A percentile compares a stretch with the other conserved stretches of the same genome.
These are phyloP conservation scores for Hanseniaspora gamundiae DNA, from an alignment of 1,139 yeast genomes.

Conservation along the genomic window DNA sequence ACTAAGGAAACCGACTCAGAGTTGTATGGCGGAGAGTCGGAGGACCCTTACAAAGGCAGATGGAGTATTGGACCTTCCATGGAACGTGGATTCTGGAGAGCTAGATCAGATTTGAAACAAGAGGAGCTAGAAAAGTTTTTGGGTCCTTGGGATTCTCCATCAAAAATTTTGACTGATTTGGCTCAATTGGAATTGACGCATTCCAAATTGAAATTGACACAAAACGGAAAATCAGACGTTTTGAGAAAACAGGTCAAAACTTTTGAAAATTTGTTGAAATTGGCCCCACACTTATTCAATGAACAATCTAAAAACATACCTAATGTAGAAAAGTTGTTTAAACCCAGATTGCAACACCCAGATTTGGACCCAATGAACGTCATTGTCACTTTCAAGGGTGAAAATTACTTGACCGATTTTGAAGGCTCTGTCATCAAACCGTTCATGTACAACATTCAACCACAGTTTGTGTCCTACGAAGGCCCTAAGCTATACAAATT, in stretches of 20 bases:
- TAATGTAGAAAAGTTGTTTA: constrained; percentile 47
- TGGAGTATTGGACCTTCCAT: constrained; percentile 90
- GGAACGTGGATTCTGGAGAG: constrained; percentile 64
- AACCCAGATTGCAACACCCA: constrained; percentile 66
- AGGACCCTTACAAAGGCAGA: constrained; percentile 43
- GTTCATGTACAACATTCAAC: constrained; percentile 62
- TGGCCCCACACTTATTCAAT: constrained; percentile 47
- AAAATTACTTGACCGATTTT: constrained; percentile 55
- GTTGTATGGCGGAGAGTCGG: constrained; percentile 58
- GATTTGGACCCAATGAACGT: constrained; percentile 90
- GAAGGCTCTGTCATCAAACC: constrained; percentile 77
- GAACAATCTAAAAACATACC: constrained; percentile 39
- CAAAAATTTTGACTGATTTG: constrained; percentile 48
- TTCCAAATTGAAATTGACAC: constrained; percentile 44
- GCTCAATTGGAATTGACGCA: constrained; percentile 60
- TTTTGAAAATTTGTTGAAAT: constrained; percentile 43
- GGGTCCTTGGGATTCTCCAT: constrained; percentile 67
- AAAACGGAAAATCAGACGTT: constrained; percentile 35
- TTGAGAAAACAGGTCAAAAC: constrained; percentile 42
- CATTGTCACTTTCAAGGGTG: constrained; percentile 34
- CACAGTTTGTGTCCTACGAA: constrained; percentile 71
- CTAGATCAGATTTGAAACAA: constrained; percentile 37
- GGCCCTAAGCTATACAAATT: constrained; percentile 77
- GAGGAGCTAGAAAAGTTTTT: constrained; percentile 27
- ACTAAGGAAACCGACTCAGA: constrained; percentile 28